Conservation (phyloP, 805 yeast species). For the Candida glaebosa region DNA sequence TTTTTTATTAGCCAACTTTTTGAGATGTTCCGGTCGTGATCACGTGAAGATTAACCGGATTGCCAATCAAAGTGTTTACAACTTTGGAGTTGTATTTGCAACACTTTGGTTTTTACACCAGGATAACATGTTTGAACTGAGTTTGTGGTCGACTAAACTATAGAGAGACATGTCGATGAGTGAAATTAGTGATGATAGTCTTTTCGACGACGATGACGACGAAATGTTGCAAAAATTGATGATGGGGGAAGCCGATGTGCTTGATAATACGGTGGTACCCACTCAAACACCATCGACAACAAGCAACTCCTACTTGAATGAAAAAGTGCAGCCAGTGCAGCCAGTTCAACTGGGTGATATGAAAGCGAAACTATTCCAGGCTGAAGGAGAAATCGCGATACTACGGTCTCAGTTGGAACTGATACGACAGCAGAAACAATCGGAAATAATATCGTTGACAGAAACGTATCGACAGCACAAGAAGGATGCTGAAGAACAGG, state of each 20-base stretch:
- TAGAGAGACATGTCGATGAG: constrained; percentile 8
- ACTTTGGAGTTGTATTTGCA: neutral
- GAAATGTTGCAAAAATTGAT: constrained; percentile 51
- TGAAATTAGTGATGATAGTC: constrained; percentile 17
- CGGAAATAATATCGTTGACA: constrained; percentile 29
- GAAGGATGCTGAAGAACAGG: constrained; percentile 26
- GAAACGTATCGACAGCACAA: constrained; percentile 15
- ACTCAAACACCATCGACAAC: constrained; percentile 9
- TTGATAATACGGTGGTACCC: constrained; percentile 9
- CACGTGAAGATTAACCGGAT: neutral
- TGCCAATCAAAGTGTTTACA: neutral
- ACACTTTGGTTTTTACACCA: neutral
- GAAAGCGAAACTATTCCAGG: constrained; percentile 38
- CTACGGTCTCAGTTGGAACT: constrained; percentile 61
- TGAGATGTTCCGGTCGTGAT: neutral
- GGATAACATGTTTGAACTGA: too few species aligned
- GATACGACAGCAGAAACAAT: constrained; percentile 36
- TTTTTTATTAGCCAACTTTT: neutral
- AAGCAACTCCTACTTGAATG: constrained; percentile 1
- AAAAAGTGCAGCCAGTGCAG: neutral
- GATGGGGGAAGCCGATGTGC: constrained; percentile 16
- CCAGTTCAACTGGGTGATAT: constrained; percentile 11
- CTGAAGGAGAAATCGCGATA: constrained; percentile 80
- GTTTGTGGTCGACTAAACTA: neutral
- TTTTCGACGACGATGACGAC: constrained; percentile 36